These are phyloP conservation scores for Apiospora koreana DNA, from an alignment of 2,329 filamentous ascomycete species.

Conservation along the genomic window DNA sequence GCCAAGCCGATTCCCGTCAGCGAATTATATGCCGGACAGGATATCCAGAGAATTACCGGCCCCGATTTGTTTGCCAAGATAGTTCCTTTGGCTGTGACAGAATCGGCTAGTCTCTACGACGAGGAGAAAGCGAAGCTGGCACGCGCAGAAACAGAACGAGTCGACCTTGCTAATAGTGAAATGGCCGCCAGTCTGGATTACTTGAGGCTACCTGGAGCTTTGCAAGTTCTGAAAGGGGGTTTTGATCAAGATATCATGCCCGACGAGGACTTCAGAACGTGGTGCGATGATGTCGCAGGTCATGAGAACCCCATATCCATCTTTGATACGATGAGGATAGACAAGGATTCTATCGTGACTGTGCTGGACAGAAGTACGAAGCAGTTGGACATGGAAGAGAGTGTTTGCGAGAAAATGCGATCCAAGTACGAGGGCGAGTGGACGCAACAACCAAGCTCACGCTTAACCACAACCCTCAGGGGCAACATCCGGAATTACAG, in stretches of 20 bases:
- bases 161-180: slow-evolving; percentile 90
- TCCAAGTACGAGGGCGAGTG: slow-evolving; percentile 95
- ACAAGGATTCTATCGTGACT: slow-evolving; percentile 73
- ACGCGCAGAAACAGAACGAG: slow-evolving; percentile 88
- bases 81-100: slow-evolving; percentile 91
- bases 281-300: slow-evolving; percentile 90
- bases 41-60: slow-evolving; percentile 95
- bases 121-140: slow-evolving; percentile 98
- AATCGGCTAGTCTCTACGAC: slow-evolving; percentile 95
- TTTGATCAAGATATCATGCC: slow-evolving; percentile 86
- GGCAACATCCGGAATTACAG: slow-evolving; percentile 86
- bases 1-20: slow-evolving; percentile 97
- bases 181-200: slow-evolving; percentile 97
- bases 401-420: slow-evolving; percentile 98
- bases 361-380: slow-evolving; percentile 80
- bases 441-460: slow-evolving; percentile 94
- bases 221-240: slow-evolving; percentile 90
- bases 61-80: slow-evolving; percentile 97
- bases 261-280: slow-evolving; percentile 88
- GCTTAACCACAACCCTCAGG: slow-evolving; percentile 83
- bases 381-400: slow-evolving; percentile 94
- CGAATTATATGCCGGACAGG: slow-evolving; percentile 94
- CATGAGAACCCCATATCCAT: slow-evolving; percentile 78
- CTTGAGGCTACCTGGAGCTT: slow-evolving; percentile 80
- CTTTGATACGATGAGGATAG: slow-evolving; percentile 75